A percentile compares a stretch with the other conserved stretches of the same genome.
phyloP scores from a whole-genome alignment of 768 basidiomycete genomes.

The Dioszegia crocea region DNA sequence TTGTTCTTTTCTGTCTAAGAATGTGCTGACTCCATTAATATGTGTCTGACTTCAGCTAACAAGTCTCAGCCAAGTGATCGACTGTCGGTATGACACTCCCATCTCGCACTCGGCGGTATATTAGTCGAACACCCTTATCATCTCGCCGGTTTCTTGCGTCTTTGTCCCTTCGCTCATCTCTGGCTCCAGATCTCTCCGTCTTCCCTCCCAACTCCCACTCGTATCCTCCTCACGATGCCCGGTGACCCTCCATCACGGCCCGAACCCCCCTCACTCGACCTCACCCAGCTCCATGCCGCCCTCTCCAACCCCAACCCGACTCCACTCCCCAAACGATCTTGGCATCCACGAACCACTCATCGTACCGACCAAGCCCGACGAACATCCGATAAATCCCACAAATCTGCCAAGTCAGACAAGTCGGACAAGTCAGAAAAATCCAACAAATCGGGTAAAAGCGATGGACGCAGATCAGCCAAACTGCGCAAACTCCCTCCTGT shows the following conservation, averaged over 20 bases:
- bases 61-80: no score
- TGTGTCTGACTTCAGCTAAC: no score
- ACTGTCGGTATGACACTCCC: no score
- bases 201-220: no score
- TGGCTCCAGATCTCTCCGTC: no score
- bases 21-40: no score
- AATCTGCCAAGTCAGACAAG: neutral
- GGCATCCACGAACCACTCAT: neutral
- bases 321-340: neutral
- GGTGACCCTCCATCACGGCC: neutral
- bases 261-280: constrained; percentile 3
- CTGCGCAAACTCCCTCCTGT: constrained; percentile 6
- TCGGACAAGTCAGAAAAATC: neutral
- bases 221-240: no score
- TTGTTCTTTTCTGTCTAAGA: no score
- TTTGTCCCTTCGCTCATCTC: no score
- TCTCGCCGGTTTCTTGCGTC: no score
- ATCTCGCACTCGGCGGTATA: no score
- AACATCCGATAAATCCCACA: constrained; percentile 5
- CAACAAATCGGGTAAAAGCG: constrained; percentile 4
- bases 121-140: no score
- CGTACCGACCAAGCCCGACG: neutral
- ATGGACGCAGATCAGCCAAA: neutral
- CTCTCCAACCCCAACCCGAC: neutral
- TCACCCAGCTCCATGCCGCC: constrained; percentile 7